Conservation (phyloP, 2,329 filamentous ascomycete species). For the Pseudocercospora musae region DNA sequence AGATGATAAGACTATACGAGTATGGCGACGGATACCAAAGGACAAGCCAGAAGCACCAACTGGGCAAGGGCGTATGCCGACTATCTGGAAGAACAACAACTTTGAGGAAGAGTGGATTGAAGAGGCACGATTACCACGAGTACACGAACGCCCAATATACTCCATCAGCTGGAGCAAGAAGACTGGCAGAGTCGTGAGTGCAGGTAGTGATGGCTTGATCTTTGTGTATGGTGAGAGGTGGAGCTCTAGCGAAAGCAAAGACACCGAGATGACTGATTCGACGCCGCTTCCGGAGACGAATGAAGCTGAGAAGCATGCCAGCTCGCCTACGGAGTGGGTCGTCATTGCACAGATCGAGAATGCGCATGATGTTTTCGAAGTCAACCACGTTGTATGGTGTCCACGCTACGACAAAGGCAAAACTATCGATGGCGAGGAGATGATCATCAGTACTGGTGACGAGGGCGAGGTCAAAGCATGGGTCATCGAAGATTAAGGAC, state of each 20-base stretch:
- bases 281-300: slow-evolving; percentile 17
- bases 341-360: slow-evolving; percentile 66
- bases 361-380: slow-evolving; percentile 86
- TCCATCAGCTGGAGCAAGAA: slow-evolving; percentile 76
- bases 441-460: slow-evolving; percentile 87
- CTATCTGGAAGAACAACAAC: slow-evolving; percentile 72
- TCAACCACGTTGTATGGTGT: slow-evolving; percentile 91
- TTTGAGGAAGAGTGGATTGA: slow-evolving; percentile 82
- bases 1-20: slow-evolving; percentile 72
- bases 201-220: slow-evolving; percentile 80
- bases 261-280: slow-evolving; percentile 25
- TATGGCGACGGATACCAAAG: slow-evolving; percentile 69
- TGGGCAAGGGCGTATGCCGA: slow-evolving; percentile 67
- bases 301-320: slow-evolving; percentile 8
- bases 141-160: slow-evolving; percentile 80
- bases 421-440: slow-evolving; percentile 66
- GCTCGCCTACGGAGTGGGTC: slow-evolving; percentile 60
- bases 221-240: slow-evolving; percentile 71
- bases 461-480: slow-evolving; percentile 86
- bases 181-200: slow-evolving; percentile 77
- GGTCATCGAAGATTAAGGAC: slow-evolving; percentile 50
- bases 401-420: slow-evolving; percentile 67
- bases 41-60: slow-evolving; percentile 47
- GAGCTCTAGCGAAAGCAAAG: slow-evolving; percentile 29
- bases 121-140: slow-evolving; percentile 68